Base-by-base conservation (phyloP, 345 rosid genomes). In the Aquilaria sinensis region DNA sequence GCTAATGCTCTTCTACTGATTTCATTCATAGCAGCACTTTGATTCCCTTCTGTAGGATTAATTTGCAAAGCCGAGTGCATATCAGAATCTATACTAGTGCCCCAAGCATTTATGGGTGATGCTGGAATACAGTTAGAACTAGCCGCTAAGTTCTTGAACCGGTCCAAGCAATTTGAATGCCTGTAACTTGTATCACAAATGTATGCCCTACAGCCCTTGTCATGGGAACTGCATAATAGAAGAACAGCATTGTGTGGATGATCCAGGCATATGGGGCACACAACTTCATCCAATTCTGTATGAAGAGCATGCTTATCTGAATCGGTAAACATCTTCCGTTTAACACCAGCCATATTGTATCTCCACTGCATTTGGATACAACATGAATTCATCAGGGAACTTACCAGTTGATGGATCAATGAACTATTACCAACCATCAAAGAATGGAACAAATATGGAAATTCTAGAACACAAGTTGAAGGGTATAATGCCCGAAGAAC, bases 211-310 rank as follows among this genome's bases (percentile, higher is more conserved):
- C 96, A 89, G 60, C 96, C 96, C 81, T 86, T 89, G 61, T 81
- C 89, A 73, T 84, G 86, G 6, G 94, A 89, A 77, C 87, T 80
- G 82, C 96, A 86, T 56, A 73, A 77, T 62, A 89, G 83, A 51
- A 89, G 85, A 77, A 89, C 89, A 78, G 94, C 91, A 81, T 86
- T 89, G 77, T 89, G 96, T 60, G 96, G 94, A 71, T 86, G 90
- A 70, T 89, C 96, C 91, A 86, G 84, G 82, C 96, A 89, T 74
- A 89, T 88, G 70, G 96, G 83, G 71, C 96, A 89, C 53, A 77
- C 81, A 62, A 86, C 80, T 77, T 86, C 93, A 75, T 84, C 96
- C 81, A 84, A 75, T 75, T 83, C 91, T 81, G 78, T 82, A 73
- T 87, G 88, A 75, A 81, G 77, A 74, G 80, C 76, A 74, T 47